These are phyloP conservation scores for Ensete ventricosum DNA, from an alignment of 176 grass and related monocot genomes.

Conservation along the genomic window DNA sequence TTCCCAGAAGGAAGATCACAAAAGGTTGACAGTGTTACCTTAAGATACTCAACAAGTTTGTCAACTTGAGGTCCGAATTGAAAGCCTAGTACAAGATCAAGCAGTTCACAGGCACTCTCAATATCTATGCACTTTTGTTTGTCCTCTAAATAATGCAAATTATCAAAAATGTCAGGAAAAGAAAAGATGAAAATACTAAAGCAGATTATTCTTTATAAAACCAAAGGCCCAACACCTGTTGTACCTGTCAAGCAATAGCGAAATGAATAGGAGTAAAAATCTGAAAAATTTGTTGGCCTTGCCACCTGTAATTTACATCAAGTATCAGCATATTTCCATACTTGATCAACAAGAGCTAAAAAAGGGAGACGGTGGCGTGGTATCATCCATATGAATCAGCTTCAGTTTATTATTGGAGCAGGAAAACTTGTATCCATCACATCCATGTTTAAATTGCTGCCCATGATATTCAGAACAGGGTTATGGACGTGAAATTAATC, in stretches of 20 bases:
- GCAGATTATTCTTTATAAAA: not conserved
- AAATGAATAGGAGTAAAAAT: conserved; percentile 89
- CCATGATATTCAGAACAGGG: too few species aligned
- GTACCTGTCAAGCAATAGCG: conserved; percentile 98
- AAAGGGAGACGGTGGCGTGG: conserved; percentile 18
- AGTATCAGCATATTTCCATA: conserved; percentile 11
- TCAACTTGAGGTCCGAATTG: conserved; percentile 67
- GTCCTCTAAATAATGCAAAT: conserved; percentile 61
- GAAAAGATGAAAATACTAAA: not conserved
- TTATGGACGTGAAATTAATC: too few species aligned
- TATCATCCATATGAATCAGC: not conserved
- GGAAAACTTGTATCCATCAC: too few species aligned
- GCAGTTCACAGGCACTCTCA: conserved; percentile 73
- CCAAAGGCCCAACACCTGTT: conserved; percentile 15
- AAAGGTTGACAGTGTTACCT: conserved; percentile 18
- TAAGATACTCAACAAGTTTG: conserved; percentile 78
- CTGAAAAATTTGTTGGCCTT: conserved; percentile 76
- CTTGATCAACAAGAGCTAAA: not conserved
- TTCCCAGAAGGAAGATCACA: not conserved
- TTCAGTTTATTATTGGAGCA: not conserved
- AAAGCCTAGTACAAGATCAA: conserved; percentile 75
- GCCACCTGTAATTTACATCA: conserved; percentile 42
- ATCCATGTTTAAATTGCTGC: too few species aligned
- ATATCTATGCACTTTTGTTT: conserved; percentile 98
- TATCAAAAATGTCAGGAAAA: conserved; percentile 13